Conservation (phyloP, 2,329 filamentous ascomycete species). For the Truncatella angustata region DNA sequence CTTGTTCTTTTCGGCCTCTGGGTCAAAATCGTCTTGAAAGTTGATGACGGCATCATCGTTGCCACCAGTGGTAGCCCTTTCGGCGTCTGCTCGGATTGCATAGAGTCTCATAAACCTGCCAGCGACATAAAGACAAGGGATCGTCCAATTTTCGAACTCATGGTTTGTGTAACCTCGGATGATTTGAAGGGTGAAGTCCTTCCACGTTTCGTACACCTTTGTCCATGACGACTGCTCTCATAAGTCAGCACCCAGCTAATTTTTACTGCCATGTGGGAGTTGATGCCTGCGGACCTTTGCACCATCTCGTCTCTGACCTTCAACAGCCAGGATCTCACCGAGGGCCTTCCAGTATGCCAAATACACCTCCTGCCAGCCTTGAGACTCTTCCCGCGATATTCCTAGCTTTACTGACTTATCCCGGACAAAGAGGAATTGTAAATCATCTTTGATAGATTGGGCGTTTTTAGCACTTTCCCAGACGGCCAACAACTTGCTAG, state of each 20-base stretch:
- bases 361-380: constrained; percentile 87
- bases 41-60: constrained; percentile 38
- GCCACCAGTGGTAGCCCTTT: constrained; percentile 44
- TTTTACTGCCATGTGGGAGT: neutral
- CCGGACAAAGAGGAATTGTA: constrained; percentile 70
- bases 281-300: no score
- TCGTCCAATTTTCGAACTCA: constrained; percentile 83
- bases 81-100: constrained; percentile 86
- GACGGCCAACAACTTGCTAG: constrained; percentile 67
- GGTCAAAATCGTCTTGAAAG: constrained; percentile 80
- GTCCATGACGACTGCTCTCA: constrained; percentile 63
- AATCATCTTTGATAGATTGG: constrained; percentile 63
- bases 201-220: constrained; percentile 87
- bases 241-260: constrained; percentile 13
- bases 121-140: constrained; percentile 84
- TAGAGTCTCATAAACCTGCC: constrained; percentile 85
- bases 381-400: constrained; percentile 65
- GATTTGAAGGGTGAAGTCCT: constrained; percentile 73
- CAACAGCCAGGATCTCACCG: constrained; percentile 67
- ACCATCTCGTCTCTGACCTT: constrained; percentile 44
- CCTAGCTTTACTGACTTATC: constrained; percentile 51
- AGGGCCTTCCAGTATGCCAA: constrained; percentile 79
- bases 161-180: constrained; percentile 77
- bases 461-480: constrained; percentile 65
- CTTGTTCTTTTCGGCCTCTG: constrained; percentile 73